Base-by-base conservation (phyloP, 768 basidiomycete species). In the Mycena haematopus region DNA sequence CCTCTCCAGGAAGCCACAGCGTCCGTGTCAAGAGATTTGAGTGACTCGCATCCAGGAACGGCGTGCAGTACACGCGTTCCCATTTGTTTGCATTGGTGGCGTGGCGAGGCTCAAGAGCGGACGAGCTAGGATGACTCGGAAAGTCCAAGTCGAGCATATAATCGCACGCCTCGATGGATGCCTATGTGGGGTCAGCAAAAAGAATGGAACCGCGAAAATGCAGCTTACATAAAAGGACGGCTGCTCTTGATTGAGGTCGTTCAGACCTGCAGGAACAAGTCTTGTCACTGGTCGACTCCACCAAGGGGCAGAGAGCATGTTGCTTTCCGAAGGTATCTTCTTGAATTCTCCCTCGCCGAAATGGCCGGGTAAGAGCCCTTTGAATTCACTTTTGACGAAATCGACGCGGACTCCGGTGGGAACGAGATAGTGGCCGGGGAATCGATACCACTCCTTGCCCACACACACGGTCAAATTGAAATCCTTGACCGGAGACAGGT, bases 361-460 rank as follows among this genome's bases (percentile, higher is more conserved):
- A 72, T 92, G 90, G 21, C 88, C 85, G 15, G 97, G 97, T 65
- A 99, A 79, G 71, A 93, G 83, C 11, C 95, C 96, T 64, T 89
- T 84, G 68, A 99, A 98, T 60, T 91, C 94, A 75, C 91, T 95
- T 79, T 95, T 92, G 74, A 99, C 80, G 75, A 95, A 98, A 60
- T 89, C 83, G n/a, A 96, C 87, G 27, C 86, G 82, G 60, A 99
- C 78, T 27, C 86, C 91, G 60, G 89, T 84, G 1, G 96, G 95
- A 22, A 99, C 83, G 51, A 96, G 83, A 75, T 91, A 98, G 73
- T 91, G 90, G 4, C 93, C 87, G 3, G 95, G 92, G 81, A 95
- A 99, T 24, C 96, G 84, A 72, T 98, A 81, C 97, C 97, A 99
- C 76, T 99, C 97, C 74, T 95, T 96, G 51, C 90, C 93, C 53